Evolutionary conservation across 345 rosid species (phyloP).

Genomic region (Boechera stricta): DNA sequence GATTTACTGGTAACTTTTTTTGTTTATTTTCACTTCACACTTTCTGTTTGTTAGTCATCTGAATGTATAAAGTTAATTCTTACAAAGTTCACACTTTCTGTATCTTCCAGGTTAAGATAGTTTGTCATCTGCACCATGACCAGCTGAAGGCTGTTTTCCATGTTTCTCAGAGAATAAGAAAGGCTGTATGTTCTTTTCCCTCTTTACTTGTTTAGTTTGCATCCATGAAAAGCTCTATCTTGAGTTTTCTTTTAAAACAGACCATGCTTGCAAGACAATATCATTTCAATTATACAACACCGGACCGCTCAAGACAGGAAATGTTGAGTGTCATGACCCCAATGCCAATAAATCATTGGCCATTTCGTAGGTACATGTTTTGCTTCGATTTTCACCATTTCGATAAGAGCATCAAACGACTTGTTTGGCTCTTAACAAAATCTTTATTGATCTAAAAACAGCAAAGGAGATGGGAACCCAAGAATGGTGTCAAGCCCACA

Average conservation of each 20-base stretch:
- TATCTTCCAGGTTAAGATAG: slow-evolving; percentile 70
- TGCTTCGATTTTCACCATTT: not conserved
- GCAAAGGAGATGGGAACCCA: slow-evolving; percentile 71
- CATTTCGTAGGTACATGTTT: slow-evolving; percentile 62
- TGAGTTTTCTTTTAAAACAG: slow-evolving; percentile 49
- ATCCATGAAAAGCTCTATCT: slow-evolving; percentile 7
- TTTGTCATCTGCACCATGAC: slow-evolving; percentile 95
- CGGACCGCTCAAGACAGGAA: slow-evolving; percentile 90
- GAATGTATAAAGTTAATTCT: not conserved
- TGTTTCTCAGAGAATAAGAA: slow-evolving; percentile 78
- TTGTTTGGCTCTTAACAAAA: slow-evolving; percentile 28
- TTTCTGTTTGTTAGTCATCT: not conserved
- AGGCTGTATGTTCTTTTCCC: slow-evolving; percentile 59
- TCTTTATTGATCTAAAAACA: slow-evolving; percentile 36
- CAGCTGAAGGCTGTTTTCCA: slow-evolving; percentile 89
- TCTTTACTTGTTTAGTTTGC: slow-evolving; percentile 1
- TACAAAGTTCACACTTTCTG: not conserved
- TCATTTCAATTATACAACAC: slow-evolving; percentile 90
- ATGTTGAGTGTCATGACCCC: slow-evolving; percentile 78
- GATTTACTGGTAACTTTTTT: slow-evolving; percentile 72
- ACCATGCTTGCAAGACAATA: slow-evolving; percentile 76
- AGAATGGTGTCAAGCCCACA: slow-evolving; percentile 59
- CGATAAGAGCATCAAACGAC: slow-evolving; percentile 36
- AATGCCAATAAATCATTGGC: slow-evolving; percentile 81
- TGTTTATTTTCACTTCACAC: not conserved